Conservation (phyloP, 2,329 filamentous ascomycete species). For the Clonostachys sp. region DNA sequence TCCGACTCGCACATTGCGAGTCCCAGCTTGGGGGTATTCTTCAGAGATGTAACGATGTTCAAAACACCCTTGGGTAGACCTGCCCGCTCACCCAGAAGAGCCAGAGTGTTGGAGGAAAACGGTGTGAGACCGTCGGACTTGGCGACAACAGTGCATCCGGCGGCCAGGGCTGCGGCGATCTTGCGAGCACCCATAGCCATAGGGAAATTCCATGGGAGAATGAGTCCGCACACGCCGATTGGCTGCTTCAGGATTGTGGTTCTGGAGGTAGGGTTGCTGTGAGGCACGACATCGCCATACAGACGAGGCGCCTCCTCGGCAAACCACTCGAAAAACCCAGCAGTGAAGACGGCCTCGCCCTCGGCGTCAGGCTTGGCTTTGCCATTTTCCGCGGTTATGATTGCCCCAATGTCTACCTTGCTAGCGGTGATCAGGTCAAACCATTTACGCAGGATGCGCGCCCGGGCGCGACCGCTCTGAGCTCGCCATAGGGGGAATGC, state of each 20-base stretch:
- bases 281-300: constrained; percentile 42
- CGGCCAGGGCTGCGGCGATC: constrained; percentile 51
- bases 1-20: constrained; percentile 41
- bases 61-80: constrained; percentile 48
- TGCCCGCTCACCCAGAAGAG: constrained; percentile 58
- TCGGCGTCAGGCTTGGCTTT: constrained; percentile 60
- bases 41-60: constrained; percentile 34
- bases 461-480: constrained; percentile 54
- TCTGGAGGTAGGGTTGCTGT: constrained; percentile 50
- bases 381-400: constrained; percentile 70
- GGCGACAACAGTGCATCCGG: constrained; percentile 66
- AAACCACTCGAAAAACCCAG: constrained; percentile 61
- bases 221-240: constrained; percentile 62
- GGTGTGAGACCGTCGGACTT: constrained; percentile 71
- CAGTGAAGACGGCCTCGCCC: constrained; percentile 53
- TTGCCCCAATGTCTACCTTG: constrained; percentile 58
- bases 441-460: constrained; percentile 59
- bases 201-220: constrained; percentile 61
- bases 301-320: constrained; percentile 55
- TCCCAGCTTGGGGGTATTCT: constrained; percentile 26
- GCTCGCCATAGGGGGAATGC: constrained; percentile 52
- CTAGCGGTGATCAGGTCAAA: constrained; percentile 64
- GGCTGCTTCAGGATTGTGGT: constrained; percentile 62
- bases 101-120: constrained; percentile 61
- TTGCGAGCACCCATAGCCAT: constrained; percentile 37